Conservation (phyloP, 108 stramenopile species). For the Skeletonema marinoi region DNA sequence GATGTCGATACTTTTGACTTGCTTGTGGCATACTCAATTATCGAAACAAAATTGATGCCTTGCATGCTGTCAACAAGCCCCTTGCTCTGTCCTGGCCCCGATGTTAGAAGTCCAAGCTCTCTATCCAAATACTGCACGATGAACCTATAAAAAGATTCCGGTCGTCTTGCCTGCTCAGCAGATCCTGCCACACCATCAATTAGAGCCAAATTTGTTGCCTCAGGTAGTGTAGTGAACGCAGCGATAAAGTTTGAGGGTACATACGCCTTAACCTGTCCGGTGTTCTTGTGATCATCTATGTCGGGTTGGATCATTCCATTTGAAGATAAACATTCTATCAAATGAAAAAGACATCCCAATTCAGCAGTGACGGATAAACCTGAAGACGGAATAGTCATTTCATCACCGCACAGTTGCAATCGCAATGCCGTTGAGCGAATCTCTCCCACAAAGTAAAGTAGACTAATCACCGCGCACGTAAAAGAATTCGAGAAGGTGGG, state of each 20-base stretch:
- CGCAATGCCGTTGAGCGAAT: slow-evolving; percentile 55
- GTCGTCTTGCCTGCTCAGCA: slow-evolving; percentile 66
- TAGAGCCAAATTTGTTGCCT: slow-evolving; percentile 79
- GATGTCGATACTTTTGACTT: slow-evolving; percentile 60
- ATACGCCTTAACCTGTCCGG: slow-evolving; percentile 61
- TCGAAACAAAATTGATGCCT: slow-evolving; percentile 74
- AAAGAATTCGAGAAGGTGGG: slow-evolving; percentile 70
- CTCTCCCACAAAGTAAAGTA: slow-evolving; percentile 78
- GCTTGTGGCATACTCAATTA: slow-evolving; percentile 67
- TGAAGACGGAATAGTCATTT: slow-evolving; percentile 14
- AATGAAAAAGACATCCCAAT: slow-evolving; percentile 80
- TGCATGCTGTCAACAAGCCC: slow-evolving; percentile 64
- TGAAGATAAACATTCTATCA: slow-evolving; percentile 69
- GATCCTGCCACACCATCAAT: slow-evolving; percentile 78
- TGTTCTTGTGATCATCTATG: not conserved
- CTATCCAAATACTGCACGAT: slow-evolving; percentile 76
- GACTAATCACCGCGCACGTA: slow-evolving; percentile 56
- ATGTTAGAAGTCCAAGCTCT: slow-evolving; percentile 39
- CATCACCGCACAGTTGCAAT: slow-evolving; percentile 41
- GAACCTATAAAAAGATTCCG: slow-evolving; percentile 87
- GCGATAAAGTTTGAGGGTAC: slow-evolving; percentile 77
- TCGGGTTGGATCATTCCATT: slow-evolving; percentile 59
- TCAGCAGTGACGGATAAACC: slow-evolving; percentile 56
- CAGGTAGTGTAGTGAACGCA: slow-evolving; percentile 64
- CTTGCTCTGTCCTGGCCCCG: not conserved